Evolutionary conservation across 2,329 filamentous ascomycete species (phyloP), one percentile per base, ranked within the genome.

Genomic region (Diaporthe humulicola): DNA sequence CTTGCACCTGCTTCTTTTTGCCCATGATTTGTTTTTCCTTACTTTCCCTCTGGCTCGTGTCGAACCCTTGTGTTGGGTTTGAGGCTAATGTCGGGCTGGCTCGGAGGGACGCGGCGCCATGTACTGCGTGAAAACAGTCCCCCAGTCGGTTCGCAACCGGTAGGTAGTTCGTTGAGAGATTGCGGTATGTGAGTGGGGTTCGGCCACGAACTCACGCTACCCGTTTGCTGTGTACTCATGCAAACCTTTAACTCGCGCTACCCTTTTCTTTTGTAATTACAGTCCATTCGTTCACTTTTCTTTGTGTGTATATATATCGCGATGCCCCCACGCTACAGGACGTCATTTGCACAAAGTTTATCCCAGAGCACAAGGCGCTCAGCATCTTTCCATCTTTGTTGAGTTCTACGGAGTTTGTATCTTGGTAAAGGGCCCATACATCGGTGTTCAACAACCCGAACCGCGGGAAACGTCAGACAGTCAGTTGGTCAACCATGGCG

Each of bases 401-500:
- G 8, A 48, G 40, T 30, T 22, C 30, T 10, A 56, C 8, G 42
- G 50, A 4, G 42, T 36, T 36, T 36, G 25, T 17, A 33, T 33
- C 19, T 33, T 10, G 61, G 28, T 28, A 54, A 52, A 25, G 33
- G 36, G 25, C 42, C 61, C 3, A 61, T 50, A 30, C 33, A n/a
- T 50, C 54, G 38, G 70, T 45, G 33, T 38, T n/a, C 36, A 52
- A 30, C 19, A 40, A n/a, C 28, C 54, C 14, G 19, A 22, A 30
- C 9, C 30, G 64, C 10, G 17, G 22, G 9, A 61, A 22, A 71
- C 54, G 64, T 69, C 25, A 48, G 17, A 28, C 50, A 48, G 17
- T 40, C 50, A 71, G 17, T 42, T 25, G 30, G n/a, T 33, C 61
- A 50, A 25, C 14, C 28, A 76, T 76, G 75, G 75, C 75, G 61